Percentiles rank a stretch among this genome's conserved stretches.
Evolutionary conservation across 164 flowering plant species (phyloP).

Genomic region (Tinospora cordifolia): DNA sequence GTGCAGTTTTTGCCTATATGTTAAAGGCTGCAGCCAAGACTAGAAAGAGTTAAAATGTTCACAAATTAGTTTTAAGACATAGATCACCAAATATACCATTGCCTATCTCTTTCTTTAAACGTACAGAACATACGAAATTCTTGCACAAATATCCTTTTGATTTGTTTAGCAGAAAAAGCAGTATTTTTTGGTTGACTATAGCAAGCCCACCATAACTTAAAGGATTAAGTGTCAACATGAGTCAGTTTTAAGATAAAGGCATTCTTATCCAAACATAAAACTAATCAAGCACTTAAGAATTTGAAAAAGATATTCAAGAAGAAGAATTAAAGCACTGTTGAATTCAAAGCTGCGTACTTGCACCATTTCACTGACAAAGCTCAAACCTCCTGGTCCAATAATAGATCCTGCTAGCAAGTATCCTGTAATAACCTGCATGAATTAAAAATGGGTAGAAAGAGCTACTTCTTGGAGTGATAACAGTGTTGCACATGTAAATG

Average conservation of each 20-base stretch:
- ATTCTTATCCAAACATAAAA: not conserved
- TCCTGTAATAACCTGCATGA: constrained; percentile 86
- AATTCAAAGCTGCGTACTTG: constrained; percentile 48
- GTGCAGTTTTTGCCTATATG: not conserved
- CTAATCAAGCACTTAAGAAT: not conserved
- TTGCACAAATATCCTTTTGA: not conserved
- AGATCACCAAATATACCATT: not conserved
- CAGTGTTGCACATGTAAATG: not conserved
- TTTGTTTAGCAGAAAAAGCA: not conserved
- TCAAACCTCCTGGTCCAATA: constrained; percentile 93
- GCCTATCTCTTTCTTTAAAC: not conserved
- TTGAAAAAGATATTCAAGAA: not conserved
- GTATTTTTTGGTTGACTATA: not conserved
- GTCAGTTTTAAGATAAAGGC: not conserved
- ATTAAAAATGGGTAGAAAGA: not conserved
- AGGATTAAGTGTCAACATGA: not conserved
- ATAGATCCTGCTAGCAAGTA: constrained; percentile 94
- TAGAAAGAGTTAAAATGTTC: not conserved
- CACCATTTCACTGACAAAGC: constrained; percentile 91
- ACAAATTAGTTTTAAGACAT: not conserved
- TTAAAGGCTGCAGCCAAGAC: not conserved
- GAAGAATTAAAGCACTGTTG: not conserved
- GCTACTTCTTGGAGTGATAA: not conserved
- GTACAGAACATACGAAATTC: not conserved
- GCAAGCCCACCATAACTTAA: not conserved